Base-by-base conservation (phyloP, 257 asterid genomes). In the Penstemon newberryi region DNA sequence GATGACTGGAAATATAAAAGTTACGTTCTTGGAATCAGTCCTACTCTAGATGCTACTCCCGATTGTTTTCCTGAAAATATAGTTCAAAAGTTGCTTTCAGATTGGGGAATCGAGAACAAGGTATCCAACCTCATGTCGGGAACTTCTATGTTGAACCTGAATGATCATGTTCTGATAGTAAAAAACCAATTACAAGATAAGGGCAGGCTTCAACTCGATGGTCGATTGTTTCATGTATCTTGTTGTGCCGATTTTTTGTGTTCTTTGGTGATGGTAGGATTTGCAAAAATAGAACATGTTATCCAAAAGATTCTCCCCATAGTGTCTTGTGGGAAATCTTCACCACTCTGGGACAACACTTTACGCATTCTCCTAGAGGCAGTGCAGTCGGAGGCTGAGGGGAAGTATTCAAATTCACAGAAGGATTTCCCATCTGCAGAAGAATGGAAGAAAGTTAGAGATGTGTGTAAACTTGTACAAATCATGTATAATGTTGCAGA, bases 361-460 rank as follows among this genome's bases (percentile, higher is more conserved):
- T 36, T 43, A 19, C 47, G 8, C n/a, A 67, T 40, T 12, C 63
- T 77, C 38, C 37, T 63, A 54, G 64, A 63, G 12, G 75, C 72
- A 8, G 6, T 77, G 56, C 68, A 69, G 65, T 49, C 63, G 39
- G 65, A 77, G 61, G 41, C 73, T 4, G 19, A 41, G 59, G 78
- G 82, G 41, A 47, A 62, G 44, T 63, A 47, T 45, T 36, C 43
- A 10, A 13, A 66, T 42, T 13, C 5, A 6, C 58, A 52, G 56
- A 49, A 12, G 58, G 46, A 64, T 13, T 18, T 67, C 52, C 75
- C 70, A 40, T 71, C 76, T 40, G 56, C 63, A 13, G 69, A 69
- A 68, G 65, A 72, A 53, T 72, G 81, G 75, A 70, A 68, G 54
- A 73, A 65, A 63, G 73, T 73, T 64, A 38, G 55, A 74, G 75